These are phyloP conservation scores for Spiromastix sp. DNA, from an alignment of 2,329 filamentous ascomycete species.

Conservation along the genomic window DNA sequence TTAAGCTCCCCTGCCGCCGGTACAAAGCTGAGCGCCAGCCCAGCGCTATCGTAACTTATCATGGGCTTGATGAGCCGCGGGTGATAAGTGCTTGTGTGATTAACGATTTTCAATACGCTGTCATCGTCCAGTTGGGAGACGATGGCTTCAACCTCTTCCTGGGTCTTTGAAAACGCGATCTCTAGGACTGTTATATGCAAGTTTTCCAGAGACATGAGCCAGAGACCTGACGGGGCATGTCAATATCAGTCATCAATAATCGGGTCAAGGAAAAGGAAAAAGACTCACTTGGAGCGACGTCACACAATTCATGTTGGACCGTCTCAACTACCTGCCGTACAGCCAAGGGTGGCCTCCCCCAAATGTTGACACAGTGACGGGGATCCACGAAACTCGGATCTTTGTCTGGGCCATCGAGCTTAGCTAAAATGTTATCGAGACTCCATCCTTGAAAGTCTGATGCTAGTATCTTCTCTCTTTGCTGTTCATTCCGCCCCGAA, in stretches of 20 bases:
- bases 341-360: constrained; percentile 69
- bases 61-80: constrained; percentile 70
- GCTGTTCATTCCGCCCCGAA: constrained; percentile 62
- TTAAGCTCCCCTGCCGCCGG: constrained; percentile 58
- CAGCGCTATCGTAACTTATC: constrained; percentile 74
- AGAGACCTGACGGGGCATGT: constrained; percentile 48
- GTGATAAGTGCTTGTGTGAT: constrained; percentile 57
- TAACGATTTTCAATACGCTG: constrained; percentile 48
- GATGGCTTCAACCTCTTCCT: constrained; percentile 55
- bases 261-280: neutral
- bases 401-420: constrained; percentile 52
- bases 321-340: constrained; percentile 56
- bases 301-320: constrained; percentile 57
- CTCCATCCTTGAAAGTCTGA: constrained; percentile 58
- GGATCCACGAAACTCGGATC: constrained; percentile 63
- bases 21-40: constrained; percentile 77
- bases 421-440: constrained; percentile 65
- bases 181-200: constrained; percentile 84
- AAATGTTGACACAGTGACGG: constrained; percentile 75
- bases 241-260: neutral
- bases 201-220: constrained; percentile 70
- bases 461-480: constrained; percentile 62
- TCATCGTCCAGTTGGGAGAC: constrained; percentile 45
- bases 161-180: constrained; percentile 67
- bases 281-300: constrained; percentile 58